Base-by-base conservation (phyloP, 2,329 filamentous ascomycete genomes). In the Ascochyta clinopodiicola region DNA sequence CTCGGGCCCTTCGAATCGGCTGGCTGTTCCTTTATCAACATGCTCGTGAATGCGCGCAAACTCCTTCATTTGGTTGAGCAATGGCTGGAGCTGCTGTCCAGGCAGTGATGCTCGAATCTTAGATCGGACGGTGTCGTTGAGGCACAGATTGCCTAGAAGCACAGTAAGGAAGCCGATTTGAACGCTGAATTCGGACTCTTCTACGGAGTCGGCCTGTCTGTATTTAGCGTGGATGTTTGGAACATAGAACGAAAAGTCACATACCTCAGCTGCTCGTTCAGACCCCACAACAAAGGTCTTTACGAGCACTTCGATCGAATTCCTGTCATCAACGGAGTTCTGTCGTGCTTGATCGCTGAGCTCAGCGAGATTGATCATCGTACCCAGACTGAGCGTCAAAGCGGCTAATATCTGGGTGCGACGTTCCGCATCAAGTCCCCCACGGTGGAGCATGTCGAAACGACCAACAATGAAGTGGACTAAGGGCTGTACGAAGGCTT, bases 351-450 rank as follows among this genome's bases (percentile, higher is more conserved):
- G 73, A 15, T 86, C 80, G 67, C 87, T 92, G 69, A 91, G 88
- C 72, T 96, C 92, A 8, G 91, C 85, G 50, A 97, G 84, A 68
- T 97, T 97, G 74, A 96, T 96, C 75, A 94, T 84, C 21, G 91
- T 86, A 0, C 92, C 93, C 35, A 96, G 79, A 47, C 90, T 84
- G 37, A 97, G 81, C 44, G 96, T 84, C 13, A 96, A 81, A 44
- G 86, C 83, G 62, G 96, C 89, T 48, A 93, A 78, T 52, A 72
- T 61, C 31, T 73, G 65, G 12, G 87, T 79, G 9, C 89, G 76
- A 8, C 80, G 79, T 45, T 81, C 81, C n/a, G 84, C 80, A 27
- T 78, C 74, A 6, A 73, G 56, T 21, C 76, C 62, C 9, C 43
- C 56, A 36, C 49, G 69, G 4, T 62, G 60, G 13, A 72, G 55